Base-by-base conservation (phyloP, 805 yeast species). In the Starmerella davenportii region DNA sequence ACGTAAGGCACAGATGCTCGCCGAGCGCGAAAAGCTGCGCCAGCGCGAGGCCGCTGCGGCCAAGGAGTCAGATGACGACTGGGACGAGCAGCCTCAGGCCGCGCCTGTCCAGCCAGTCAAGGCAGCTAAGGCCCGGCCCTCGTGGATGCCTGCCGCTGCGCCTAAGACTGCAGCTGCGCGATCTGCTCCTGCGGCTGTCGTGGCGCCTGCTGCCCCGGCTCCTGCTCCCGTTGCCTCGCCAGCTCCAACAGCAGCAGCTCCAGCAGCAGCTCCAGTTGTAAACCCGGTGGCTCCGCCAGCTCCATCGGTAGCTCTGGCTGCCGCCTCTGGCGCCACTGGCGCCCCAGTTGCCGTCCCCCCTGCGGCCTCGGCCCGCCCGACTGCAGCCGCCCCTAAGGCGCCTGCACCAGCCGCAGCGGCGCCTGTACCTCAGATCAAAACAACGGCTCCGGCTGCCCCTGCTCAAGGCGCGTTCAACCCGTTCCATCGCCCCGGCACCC, bases 21-120 rank as follows among this genome's bases (percentile, higher is more conserved):
- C 48, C 8, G 48, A 49, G 37, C 47, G 49, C 29, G 53, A 51
- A 30, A 46, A 43, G 34, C 44, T 49, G 24, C 37, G 36, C 38
- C 51, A 41, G 49, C 53, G 48, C 43, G 58, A 49, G 51, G 50
- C 40, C 47, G 43, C 48, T 2, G 27, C 40, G 35, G 40, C 42
- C 33, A 37, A 51, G 32, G 46, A 50, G 25, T 48, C 49, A 14
- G 47, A 49, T 25, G 54, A 50, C 23, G 51, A 50, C 23, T 49
- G 54, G 34, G 41, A 53, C 43, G 38, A 27, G 48, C 46, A 4
- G 19, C 23, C 37, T 8, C 30, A 38, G 38, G 30, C 38, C 16
- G 35, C 27, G 28, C 39, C 36, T 15, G 40, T 38, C 2, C 40
- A 18, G 19, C 23, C 43, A n/a, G 35, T 36, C 5, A 37, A 39